Evolutionary conservation across 345 rosid genomes (phyloP).

Genomic region (Camelina laxa): DNA sequence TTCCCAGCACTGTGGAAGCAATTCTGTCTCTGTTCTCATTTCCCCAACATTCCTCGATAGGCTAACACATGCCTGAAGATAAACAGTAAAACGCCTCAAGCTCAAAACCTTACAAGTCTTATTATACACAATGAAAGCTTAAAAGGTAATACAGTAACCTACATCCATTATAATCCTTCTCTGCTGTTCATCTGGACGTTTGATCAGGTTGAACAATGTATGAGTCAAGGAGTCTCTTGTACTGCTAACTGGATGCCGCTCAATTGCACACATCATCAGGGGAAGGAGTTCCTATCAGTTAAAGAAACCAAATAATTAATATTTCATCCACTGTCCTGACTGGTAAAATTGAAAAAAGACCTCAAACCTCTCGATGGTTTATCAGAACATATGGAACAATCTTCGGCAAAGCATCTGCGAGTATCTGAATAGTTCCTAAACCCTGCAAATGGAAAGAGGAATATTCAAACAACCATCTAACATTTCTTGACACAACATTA

Average conservation of each 20-base stretch:
- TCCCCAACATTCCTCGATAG: conserved; percentile 96
- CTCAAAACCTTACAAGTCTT: conserved; percentile 25
- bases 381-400: conserved; percentile 97
- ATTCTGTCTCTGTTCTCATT: conserved; percentile 96
- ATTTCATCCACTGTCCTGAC: conserved; percentile 9
- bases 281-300: conserved; percentile 87
- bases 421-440: conserved; percentile 87
- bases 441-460: conserved; percentile 62
- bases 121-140: conserved; percentile 22
- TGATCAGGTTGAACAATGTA: conserved; percentile 89
- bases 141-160: conserved; percentile 47
- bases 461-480: conserved; percentile 27
- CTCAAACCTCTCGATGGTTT: conserved; percentile 92
- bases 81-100: conserved; percentile 38
- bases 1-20: conserved; percentile 99
- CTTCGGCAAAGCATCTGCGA: conserved; percentile 95
- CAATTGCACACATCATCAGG: conserved; percentile 97
- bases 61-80: conserved; percentile 86
- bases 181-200: conserved; percentile 98
- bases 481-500: conserved; percentile 18
- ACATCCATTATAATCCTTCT: conserved; percentile 95
- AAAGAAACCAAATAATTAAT: conserved; percentile 30
- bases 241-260: conserved; percentile 83
- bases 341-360: conserved; percentile 10
- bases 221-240: conserved; percentile 94